Base-by-base conservation (phyloP, 2,329 filamentous ascomycete species). In the Didymella arachidicola region DNA sequence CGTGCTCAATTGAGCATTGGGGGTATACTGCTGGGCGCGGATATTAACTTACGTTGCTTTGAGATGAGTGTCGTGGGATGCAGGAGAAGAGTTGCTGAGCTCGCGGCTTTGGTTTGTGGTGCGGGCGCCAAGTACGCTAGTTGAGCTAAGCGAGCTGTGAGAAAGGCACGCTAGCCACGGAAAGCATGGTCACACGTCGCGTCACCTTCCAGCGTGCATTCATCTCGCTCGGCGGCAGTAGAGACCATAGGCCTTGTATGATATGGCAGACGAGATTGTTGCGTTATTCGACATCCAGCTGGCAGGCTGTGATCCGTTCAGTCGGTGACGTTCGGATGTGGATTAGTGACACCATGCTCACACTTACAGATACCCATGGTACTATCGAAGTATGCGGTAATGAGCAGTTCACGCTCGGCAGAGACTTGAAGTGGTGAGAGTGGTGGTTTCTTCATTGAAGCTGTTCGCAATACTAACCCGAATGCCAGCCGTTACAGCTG, bases 51-150 rank as follows among this genome's bases (percentile, higher is more conserved):
- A 78, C 77, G 63, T 76, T 70, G 74, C 73, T 78, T 72, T 76
- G 73, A 79, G 76, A 78, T 78, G 72, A 78, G 74, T 75, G 73
- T 75, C 72, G 75, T 74, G 67, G 70, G 75, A 67, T 77, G 74
- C 67, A 74, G 71, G 67, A 72, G 65, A 69, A 67, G 71, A 69
- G 68, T 48, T 52, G 32, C 36, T 41, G 38, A 43, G 56, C 46
- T 57, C 59, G 53, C 53, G 65, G 66, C 61, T 65, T 60, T 55
- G 49, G 60, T 54, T 61, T 48, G 56, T 43, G 56, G 41, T 44
- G 56, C 32, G 56, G 18, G 16, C 18, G 36, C 36, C 36, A 39
- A 39, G 41, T 43, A 50, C 32, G 53, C 53, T 49, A 54, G 43
- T 10, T 52, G 43, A 49, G 30, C 39, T 54, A 50, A 54, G 56